These are phyloP conservation scores for Neocatenulostroma microsporum DNA, from an alignment of 2,329 filamentous ascomycete species.

Conservation along the genomic window DNA sequence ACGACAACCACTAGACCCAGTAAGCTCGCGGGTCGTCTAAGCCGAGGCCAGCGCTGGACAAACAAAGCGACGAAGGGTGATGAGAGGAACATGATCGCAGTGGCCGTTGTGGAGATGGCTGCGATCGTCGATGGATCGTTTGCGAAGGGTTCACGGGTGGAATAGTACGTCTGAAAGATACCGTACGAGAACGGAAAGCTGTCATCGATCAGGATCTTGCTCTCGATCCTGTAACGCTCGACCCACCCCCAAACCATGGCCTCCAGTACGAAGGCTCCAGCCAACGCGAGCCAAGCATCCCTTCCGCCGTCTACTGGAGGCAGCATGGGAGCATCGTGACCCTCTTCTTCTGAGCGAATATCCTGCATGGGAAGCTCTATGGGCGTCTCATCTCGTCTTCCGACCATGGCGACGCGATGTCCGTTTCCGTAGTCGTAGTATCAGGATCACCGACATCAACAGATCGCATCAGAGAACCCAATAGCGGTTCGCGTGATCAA, in stretches of 20 bases:
- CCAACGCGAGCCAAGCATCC: constrained; percentile 41
- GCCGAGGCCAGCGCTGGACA: constrained; percentile 31
- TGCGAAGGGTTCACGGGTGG: constrained; percentile 18
- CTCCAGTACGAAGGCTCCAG: constrained; percentile 33
- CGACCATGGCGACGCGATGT: no score
- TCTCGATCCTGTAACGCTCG: constrained; percentile 16
- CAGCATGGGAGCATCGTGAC: constrained; percentile 14
- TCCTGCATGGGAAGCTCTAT: no score
- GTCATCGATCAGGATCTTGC: no score
- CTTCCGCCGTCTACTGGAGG: constrained; percentile 33
- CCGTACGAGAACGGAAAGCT: constrained; percentile 27
- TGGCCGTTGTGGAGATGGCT: constrained; percentile 38
- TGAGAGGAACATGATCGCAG: constrained; percentile 39
- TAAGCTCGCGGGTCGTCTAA: constrained; percentile 29
- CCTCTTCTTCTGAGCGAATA: no score
- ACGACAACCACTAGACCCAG: constrained; percentile 32
- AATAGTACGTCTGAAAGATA: constrained; percentile 26
- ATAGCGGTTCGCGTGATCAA: no score
- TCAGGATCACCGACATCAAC: no score
- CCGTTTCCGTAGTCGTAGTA: no score
- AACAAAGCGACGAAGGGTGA: constrained; percentile 35
- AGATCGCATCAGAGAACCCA: no score
- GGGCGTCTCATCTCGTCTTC: no score
- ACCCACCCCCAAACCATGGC: constrained; percentile 19
- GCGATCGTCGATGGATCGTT: constrained; percentile 30